Evolutionary conservation across 495 filamentous ascomycete species (phyloP).

Genomic region (Xylaria flabelliformis): DNA sequence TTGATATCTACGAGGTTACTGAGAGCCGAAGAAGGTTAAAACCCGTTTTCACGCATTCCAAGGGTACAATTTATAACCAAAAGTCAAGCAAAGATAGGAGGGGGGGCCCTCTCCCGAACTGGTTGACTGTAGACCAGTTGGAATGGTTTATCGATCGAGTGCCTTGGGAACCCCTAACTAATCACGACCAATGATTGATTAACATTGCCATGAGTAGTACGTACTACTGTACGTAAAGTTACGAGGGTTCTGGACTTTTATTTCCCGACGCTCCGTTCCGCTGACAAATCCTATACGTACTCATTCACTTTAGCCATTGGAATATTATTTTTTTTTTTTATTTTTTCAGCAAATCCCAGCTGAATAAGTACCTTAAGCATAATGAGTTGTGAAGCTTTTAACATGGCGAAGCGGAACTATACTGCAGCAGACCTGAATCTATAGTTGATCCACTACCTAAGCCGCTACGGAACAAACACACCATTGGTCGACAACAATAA

Average conservation of each 20-base stretch:
- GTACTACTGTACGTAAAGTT: background rate
- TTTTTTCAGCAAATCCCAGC: background rate
- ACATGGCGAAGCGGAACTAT: background rate
- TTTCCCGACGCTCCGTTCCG: background rate
- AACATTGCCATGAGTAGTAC: background rate
- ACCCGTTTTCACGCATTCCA: conserved; percentile 5
- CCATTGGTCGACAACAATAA: background rate
- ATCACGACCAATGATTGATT: background rate
- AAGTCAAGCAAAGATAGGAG: background rate
- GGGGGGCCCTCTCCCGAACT: background rate
- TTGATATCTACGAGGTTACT: conserved; percentile 23
- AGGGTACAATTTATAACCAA: background rate
- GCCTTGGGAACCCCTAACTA: background rate
- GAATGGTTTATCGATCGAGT: conserved; percentile 23
- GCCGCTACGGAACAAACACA: background rate
- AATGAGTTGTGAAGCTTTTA: background rate
- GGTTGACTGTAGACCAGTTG: conserved; percentile 8
- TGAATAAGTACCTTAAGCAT: background rate
- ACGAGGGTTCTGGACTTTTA: background rate
- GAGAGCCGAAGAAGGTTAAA: background rate
- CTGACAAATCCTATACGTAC: background rate
- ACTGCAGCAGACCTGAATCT: background rate
- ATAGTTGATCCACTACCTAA: background rate
- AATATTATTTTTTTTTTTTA: background rate
- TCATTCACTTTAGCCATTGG: too few relatives aligned